These are phyloP conservation scores for Yamadazyma taylorii DNA, from an alignment of 1,139 yeast genomes.

Conservation along the genomic window DNA sequence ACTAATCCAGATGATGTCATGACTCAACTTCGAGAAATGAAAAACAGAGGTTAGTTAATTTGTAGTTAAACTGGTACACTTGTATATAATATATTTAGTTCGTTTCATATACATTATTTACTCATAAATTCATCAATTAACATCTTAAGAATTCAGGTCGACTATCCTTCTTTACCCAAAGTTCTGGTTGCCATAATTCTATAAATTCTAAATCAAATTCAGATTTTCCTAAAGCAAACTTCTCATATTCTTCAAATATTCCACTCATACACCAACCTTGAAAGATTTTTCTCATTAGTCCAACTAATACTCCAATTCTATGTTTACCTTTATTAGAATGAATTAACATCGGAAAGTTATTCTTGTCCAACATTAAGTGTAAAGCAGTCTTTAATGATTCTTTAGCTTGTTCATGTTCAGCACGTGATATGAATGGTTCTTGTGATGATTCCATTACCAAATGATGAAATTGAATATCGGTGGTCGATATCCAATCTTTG, in stretches of 20 bases:
- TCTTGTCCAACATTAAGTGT: constrained; percentile 60
- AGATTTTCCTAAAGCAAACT: constrained; percentile 91
- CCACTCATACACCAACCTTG: constrained; percentile 96
- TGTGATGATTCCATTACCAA: constrained; percentile 69
- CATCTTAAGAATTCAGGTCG: constrained; percentile 39
- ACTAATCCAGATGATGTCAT: constrained; percentile 53
- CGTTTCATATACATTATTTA: not conserved
- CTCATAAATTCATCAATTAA: not conserved
- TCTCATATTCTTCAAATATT: constrained; percentile 88
- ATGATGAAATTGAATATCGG: constrained; percentile 58
- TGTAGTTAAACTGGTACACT: too few relatives aligned
- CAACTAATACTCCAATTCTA: constrained; percentile 88
- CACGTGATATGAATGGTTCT: constrained; percentile 68
- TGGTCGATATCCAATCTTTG: constrained; percentile 60
- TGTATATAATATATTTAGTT: not conserved
- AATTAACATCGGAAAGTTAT: constrained; percentile 81
- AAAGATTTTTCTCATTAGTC: constrained; percentile 76
- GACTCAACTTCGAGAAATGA: constrained; percentile 67
- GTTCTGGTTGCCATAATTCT: constrained; percentile 49
- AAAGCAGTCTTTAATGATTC: constrained; percentile 62
- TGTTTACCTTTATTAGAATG: constrained; percentile 97
- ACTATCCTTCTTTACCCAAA: constrained; percentile 30
- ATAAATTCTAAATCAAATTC: constrained; percentile 81
- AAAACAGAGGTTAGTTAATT: constrained; percentile 49
- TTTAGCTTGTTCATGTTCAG: constrained; percentile 35